Evolutionary conservation across 176 grass and related monocot species (phyloP), one percentile per base, ranked within the genome.

Genomic region (Carex parvula): DNA sequence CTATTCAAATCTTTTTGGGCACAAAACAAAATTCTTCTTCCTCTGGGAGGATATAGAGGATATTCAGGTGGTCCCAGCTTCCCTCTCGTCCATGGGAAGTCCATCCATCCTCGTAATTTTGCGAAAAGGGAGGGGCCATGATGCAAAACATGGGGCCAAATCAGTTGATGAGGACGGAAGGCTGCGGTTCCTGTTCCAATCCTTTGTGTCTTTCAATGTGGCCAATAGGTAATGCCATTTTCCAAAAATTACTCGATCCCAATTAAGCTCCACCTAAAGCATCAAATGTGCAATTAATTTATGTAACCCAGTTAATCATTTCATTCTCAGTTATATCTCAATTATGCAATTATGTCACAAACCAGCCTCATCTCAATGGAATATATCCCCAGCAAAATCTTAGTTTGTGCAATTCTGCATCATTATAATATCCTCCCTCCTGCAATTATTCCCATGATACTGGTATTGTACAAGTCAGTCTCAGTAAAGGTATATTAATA

Each of bases 11-110:
- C 76, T 98, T 33, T 98, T 98, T 65, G 96, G 96, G 11, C 96
- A 92, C 81, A 98, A 95, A 90, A 98, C 96, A 61, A 98, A 95
- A 67, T 98, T 98, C 84, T 98, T 98, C 89, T 93, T 95, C 84
- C 93, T 98, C 84, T 98, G 96, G 96, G 93, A 98, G 84, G 96
- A 98, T 90, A 98, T 98, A 90, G 95, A 98, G 62, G 91, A 98
- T 22, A 89, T 98, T 15, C 79, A 91, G 79, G 80, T 98, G 35
- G 41, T 87, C 52, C 84, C 92, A 48, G 80, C 96, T 83, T 90
- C 89, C 21, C 84, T 98, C 15, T 82, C 89, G 75, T 90, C 91
- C 17, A 98, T 98, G 96, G 96, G 92, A 39, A 93, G 89, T 79
- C 96, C 96, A 56, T 86, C 85, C 65, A 85, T 95, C 59, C 18